Percentiles rank a stretch among this genome's conserved stretches.
Conservation (phyloP, 2,329 filamentous ascomycete genomes). For the Calycina marina region DNA sequence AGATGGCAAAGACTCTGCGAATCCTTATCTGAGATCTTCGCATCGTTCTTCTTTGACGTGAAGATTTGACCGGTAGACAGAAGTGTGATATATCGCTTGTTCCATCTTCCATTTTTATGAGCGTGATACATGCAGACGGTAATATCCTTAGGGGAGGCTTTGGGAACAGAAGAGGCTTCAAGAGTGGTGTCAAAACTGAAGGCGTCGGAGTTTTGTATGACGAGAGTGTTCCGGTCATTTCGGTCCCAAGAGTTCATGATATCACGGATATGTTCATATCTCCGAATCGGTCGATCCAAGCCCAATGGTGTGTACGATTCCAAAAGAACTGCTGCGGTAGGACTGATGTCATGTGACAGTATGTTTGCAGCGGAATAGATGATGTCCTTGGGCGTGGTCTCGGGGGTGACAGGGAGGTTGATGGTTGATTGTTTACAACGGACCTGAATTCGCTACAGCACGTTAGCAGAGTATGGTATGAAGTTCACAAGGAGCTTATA, state of each 20-base stretch:
- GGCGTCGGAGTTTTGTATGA: slow-evolving; percentile 46
- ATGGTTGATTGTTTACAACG: slow-evolving; percentile 57
- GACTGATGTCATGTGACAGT: slow-evolving; percentile 49
- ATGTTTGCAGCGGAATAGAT: slow-evolving; percentile 50
- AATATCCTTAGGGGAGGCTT: slow-evolving; percentile 48
- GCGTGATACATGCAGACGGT: slow-evolving; percentile 67
- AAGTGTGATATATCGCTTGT: slow-evolving; percentile 67
- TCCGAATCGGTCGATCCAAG: slow-evolving; percentile 67
- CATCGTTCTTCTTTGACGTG: slow-evolving; percentile 54
- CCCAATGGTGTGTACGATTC: slow-evolving; percentile 66
- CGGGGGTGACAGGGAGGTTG: slow-evolving; percentile 54
- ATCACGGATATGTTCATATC: slow-evolving; percentile 75
- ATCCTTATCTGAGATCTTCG: slow-evolving; percentile 48
- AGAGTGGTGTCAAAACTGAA: slow-evolving; percentile 45
- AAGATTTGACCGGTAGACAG: slow-evolving; percentile 56
- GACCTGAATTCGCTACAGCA: slow-evolving; percentile 50
- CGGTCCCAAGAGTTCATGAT: slow-evolving; percentile 87
- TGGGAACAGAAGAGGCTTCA: slow-evolving; percentile 47
- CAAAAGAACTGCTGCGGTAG: slow-evolving; percentile 52
- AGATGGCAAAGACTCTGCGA: slow-evolving; percentile 62
- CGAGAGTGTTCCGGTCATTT: slow-evolving; percentile 61
- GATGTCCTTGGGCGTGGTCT: slow-evolving; percentile 62
- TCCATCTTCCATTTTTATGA: slow-evolving; percentile 73
- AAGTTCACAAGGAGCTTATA: slow-evolving; percentile 22
- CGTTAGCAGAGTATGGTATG: slow-evolving; percentile 18